Evolutionary conservation across 2,329 filamentous ascomycete genomes (phyloP).

Genomic region (Trichophaea hybrida): DNA sequence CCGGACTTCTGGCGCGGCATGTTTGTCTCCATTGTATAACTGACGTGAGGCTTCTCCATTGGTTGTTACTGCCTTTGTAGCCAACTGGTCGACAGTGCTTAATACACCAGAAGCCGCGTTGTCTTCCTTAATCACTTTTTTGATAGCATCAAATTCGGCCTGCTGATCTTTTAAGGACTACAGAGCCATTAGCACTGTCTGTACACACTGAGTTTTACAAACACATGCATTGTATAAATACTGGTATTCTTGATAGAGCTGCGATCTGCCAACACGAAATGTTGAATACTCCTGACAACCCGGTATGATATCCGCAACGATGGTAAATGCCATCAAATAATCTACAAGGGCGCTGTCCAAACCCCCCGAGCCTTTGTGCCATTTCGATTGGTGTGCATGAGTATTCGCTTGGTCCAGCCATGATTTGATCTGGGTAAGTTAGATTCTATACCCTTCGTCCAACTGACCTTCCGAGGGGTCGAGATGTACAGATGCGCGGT

Average conservation of each 20-base stretch:
- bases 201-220: background rate
- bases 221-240: background rate
- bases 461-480: conserved; percentile 9
- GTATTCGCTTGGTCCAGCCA: conserved; percentile 43
- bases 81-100: conserved; percentile 28
- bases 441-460: background rate
- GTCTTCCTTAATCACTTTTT: conserved; percentile 46
- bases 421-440: conserved; percentile 40
- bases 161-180: conserved; percentile 1
- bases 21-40: conserved; percentile 7
- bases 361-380: conserved; percentile 3
- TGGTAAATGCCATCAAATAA: conserved; percentile 67
- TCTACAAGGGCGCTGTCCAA: conserved; percentile 35
- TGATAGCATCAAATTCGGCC: conserved; percentile 42
- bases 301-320: conserved; percentile 62
- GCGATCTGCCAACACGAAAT: conserved; percentile 34
- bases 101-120: conserved; percentile 48
- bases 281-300: conserved; percentile 58
- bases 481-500: conserved; percentile 39
- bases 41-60: background rate
- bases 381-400: conserved; percentile 27
- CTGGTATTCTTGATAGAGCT: background rate
- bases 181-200: background rate
- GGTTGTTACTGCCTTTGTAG: background rate
- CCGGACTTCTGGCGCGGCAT: conserved; percentile 6